Evolutionary conservation across 345 rosid genomes (phyloP).

Genomic region (Acer campestre): DNA sequence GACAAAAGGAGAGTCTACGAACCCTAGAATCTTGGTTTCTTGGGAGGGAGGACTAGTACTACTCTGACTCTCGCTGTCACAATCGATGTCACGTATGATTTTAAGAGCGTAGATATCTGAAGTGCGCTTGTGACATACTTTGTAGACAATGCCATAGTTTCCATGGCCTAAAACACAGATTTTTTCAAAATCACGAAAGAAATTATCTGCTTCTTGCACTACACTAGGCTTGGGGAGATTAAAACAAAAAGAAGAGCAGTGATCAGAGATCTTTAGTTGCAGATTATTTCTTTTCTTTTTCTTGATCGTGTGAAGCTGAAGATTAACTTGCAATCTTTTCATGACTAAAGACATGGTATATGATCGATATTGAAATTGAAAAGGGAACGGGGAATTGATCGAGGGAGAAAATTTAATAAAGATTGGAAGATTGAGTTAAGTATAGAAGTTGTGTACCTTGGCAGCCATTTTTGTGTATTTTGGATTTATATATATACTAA

Average conservation of each 20-base stretch:
- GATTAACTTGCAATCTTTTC: not conserved
- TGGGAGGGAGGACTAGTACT: not conserved
- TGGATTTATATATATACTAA: not conserved
- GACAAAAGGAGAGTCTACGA: not conserved
- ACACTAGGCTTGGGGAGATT: not conserved
- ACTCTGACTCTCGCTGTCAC: not conserved
- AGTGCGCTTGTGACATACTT: conserved; percentile 9
- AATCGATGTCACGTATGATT: not conserved
- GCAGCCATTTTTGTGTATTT: not conserved
- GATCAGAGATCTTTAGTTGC: not conserved
- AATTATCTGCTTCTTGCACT: not conserved
- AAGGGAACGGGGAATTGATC: too few relatives aligned
- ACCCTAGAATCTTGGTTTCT: not conserved
- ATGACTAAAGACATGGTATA: not conserved
- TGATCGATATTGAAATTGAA: too few relatives aligned
- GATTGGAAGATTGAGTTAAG: too few relatives aligned
- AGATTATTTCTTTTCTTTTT: not conserved
- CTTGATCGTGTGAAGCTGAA: too few relatives aligned
- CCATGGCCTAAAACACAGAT: conserved; percentile 15
- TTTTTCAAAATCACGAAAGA: conserved; percentile 10
- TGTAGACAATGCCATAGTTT: conserved; percentile 20
- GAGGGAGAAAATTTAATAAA: too few relatives aligned
- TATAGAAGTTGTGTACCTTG: too few relatives aligned
- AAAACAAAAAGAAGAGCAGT: not conserved
- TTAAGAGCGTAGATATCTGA: conserved; percentile 13